Percentiles rank a stretch among this genome's conserved stretches.
Conservation (phyloP, 306 rosid species). For the Parietaria judaica region DNA sequence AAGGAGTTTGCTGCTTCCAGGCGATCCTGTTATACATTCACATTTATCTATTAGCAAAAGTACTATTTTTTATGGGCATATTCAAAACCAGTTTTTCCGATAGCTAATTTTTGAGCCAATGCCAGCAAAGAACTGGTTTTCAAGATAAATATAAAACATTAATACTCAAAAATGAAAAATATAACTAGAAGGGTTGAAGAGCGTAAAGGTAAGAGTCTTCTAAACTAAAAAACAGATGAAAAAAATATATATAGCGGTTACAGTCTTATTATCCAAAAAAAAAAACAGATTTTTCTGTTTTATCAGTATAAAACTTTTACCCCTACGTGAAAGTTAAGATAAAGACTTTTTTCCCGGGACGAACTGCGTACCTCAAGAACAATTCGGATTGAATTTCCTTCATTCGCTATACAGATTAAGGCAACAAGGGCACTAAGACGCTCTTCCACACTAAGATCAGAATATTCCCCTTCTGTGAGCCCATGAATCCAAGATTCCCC, state of each 20-base stretch:
- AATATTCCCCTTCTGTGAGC: slow-evolving; percentile 87
- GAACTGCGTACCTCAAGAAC: slow-evolving; percentile 66
- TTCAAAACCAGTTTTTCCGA: too few relatives aligned
- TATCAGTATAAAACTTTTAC: neutral
- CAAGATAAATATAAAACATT: too few relatives aligned
- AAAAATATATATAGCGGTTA: neutral
- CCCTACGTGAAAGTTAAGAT: too few relatives aligned
- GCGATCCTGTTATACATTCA: slow-evolving; percentile 56
- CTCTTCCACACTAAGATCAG: slow-evolving; percentile 91
- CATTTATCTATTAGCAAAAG: too few relatives aligned
- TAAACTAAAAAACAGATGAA: neutral
- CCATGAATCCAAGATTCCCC: slow-evolving; percentile 99
- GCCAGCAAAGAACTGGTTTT: too few relatives aligned
- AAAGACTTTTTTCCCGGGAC: too few relatives aligned
- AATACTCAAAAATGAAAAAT: too few relatives aligned
- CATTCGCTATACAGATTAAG: slow-evolving; percentile 86
- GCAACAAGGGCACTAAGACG: slow-evolving; percentile 83
- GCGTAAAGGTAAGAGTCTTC: too few relatives aligned
- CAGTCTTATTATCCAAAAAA: too few relatives aligned
- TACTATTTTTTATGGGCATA: too few relatives aligned
- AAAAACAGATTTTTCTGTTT: neutral
- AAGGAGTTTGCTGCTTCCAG: slow-evolving; percentile 94
- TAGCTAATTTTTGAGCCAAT: too few relatives aligned
- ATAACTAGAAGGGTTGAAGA: too few relatives aligned
- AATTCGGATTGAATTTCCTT: slow-evolving; percentile 89